phyloP scores from a whole-genome alignment of 495 filamentous ascomycete genomes.

The Neurospora tetraspora region DNA sequence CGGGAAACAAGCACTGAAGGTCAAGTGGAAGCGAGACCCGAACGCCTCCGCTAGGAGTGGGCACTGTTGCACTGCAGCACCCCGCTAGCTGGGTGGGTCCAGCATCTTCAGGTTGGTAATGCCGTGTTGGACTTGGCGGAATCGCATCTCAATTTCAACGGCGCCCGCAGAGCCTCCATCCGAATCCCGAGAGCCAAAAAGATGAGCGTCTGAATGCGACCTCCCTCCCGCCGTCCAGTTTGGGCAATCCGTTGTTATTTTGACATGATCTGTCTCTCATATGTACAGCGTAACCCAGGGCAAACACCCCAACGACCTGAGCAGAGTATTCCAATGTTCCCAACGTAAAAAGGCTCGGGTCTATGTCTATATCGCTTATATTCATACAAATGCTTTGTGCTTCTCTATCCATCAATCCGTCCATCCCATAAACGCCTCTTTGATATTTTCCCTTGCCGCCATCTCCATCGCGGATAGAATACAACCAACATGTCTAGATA shows the following conservation, averaged over 20 bases:
- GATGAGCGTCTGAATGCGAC: not conserved
- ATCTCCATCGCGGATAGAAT: constrained; percentile 8
- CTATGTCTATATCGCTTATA: not conserved
- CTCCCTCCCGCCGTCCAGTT: not conserved
- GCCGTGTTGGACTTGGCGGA: not conserved
- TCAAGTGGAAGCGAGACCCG: not conserved
- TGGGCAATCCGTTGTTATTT: not conserved
- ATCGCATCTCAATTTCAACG: not conserved
- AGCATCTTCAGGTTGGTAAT: not conserved
- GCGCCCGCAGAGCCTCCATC: not conserved
- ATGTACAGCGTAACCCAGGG: constrained; percentile 14
- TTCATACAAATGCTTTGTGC: not conserved
- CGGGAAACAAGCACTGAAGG: not conserved
- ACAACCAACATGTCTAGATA: constrained; percentile 12
- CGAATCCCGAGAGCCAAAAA: not conserved
- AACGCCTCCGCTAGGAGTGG: not conserved
- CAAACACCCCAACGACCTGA: constrained; percentile 8
- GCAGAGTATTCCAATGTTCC: not conserved
- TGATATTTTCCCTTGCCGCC: constrained; percentile 1
- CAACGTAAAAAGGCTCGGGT: not conserved
- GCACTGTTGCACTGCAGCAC: not conserved
- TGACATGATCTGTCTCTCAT: constrained; percentile 1
- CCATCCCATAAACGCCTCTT: not conserved
- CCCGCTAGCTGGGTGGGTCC: not conserved
- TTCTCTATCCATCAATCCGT: not conserved